Percentiles rank a stretch among this genome's conserved stretches.
Conservation (phyloP, 2,329 filamentous ascomycete species). For the Sporothrix humicola region DNA sequence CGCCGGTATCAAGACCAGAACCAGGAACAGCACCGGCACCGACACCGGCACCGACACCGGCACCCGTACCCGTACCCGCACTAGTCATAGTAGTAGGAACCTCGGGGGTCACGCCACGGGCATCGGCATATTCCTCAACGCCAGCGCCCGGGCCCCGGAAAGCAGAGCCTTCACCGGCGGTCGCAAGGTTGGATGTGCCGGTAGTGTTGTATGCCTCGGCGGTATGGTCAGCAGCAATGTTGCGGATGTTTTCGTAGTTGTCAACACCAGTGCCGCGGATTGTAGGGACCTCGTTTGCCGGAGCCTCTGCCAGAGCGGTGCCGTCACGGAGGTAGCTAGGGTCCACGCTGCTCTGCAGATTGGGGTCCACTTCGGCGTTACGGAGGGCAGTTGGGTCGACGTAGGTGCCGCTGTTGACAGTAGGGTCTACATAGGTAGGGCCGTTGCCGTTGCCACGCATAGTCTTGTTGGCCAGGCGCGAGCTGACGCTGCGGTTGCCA, state of each 20-base stretch:
- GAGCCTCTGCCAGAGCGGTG: conserved; percentile 12
- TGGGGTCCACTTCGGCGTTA: conserved; percentile 6
- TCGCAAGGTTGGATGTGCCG: not conserved
- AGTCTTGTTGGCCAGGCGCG: conserved; percentile 13
- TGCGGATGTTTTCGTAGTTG: conserved; percentile 21
- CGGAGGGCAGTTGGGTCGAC: not conserved
- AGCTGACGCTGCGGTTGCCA: not conserved
- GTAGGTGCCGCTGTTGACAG: not conserved
- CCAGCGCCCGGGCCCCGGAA: conserved; percentile 1
- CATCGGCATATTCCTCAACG: not conserved
- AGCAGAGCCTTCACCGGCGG: not conserved
- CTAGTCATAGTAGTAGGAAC: not conserved
- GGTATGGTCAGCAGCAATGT: conserved; percentile 1
- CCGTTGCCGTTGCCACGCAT: not conserved
- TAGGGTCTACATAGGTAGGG: not conserved
- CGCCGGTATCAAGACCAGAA: not conserved
- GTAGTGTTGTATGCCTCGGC: conserved; percentile 3
- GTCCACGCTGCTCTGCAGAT: conserved; percentile 21
- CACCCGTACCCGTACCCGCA: not conserved
- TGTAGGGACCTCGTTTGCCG: conserved; percentile 16
- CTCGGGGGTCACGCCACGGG: not conserved
- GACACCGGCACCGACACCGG: not conserved
- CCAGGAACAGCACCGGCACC: not conserved
- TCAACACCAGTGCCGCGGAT: conserved; percentile 19
- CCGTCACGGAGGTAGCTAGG: not conserved